These are phyloP conservation scores for Phytophthora boehmeriae DNA, from an alignment of 352 stramenopile genomes.

Conservation along the genomic window DNA sequence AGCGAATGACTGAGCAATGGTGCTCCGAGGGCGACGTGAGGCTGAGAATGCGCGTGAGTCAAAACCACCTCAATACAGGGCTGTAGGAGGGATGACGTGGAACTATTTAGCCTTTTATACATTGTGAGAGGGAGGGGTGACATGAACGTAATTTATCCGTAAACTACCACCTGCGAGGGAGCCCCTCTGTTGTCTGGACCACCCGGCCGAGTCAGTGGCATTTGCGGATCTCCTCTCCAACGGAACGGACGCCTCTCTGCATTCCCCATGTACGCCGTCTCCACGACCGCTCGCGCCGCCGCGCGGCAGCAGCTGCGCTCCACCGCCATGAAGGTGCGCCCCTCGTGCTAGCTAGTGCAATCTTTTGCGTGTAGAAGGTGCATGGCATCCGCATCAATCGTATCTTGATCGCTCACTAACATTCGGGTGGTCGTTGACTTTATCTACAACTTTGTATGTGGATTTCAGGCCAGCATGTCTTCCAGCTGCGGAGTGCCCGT, in stretches of 20 bases:
- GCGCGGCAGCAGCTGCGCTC: conserved; percentile 76
- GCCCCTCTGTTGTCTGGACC: conserved; percentile 20
- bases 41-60: conserved; percentile 29
- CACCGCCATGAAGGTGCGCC: conserved; percentile 61
- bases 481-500: conserved; percentile 75
- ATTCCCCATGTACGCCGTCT: conserved; percentile 62
- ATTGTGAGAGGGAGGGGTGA: conserved; percentile 19
- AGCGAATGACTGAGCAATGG: too few relatives aligned
- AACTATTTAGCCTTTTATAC: neutral
- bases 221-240: conserved; percentile 81
- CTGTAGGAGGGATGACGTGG: conserved; percentile 24
- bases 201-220: conserved; percentile 30
- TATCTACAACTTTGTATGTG: conserved; percentile 1
- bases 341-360: neutral
- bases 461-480: conserved; percentile 63
- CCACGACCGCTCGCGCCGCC: conserved; percentile 52
- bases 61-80: neutral
- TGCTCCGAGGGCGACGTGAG: conserved; percentile 16
- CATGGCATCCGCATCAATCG: conserved; percentile 6
- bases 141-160: conserved; percentile 36
- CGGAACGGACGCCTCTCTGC: conserved; percentile 35
- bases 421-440: conserved; percentile 16
- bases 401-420: conserved; percentile 18
- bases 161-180: conserved; percentile 16
- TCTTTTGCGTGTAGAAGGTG: conserved; percentile 4